These are phyloP conservation scores for Phycomyces nitens DNA, from an alignment of 192 early-diverging fungal species.

Conservation along the genomic window DNA sequence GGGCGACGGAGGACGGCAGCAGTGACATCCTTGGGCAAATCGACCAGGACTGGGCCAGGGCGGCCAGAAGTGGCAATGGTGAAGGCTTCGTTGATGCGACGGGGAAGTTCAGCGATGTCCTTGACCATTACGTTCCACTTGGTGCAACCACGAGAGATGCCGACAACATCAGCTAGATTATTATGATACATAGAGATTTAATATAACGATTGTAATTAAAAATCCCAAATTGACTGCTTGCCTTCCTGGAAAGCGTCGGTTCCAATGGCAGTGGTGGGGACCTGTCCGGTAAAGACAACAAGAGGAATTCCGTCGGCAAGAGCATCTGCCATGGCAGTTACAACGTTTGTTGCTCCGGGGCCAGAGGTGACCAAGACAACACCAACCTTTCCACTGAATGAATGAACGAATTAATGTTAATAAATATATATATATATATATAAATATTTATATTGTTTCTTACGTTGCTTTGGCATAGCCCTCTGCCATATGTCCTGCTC, in stretches of 20 bases:
- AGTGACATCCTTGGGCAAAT: constrained; percentile 97
- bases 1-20: constrained; percentile 81
- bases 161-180: constrained; percentile 79
- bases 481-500: constrained; percentile 98
- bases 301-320: constrained; percentile 91
- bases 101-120: constrained; percentile 91
- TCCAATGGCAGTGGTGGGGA: constrained; percentile 85
- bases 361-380: constrained; percentile 83
- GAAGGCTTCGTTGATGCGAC: constrained; percentile 98
- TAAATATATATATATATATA: background rate
- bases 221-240: background rate
- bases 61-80: constrained; percentile 93
- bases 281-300: constrained; percentile 95
- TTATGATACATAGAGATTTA: background rate
- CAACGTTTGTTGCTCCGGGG: constrained; percentile 96
- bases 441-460: constrained; percentile 19
- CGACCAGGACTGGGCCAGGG: constrained; percentile 95
- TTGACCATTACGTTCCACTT: constrained; percentile 99
- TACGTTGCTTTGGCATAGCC: constrained; percentile 91
- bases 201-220: background rate
- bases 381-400: constrained; percentile 69
- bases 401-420: constrained; percentile 17
- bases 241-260: constrained; percentile 96
- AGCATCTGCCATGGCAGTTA: constrained; percentile 98
- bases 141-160: constrained; percentile 93